Base-by-base conservation (phyloP, 805 yeast genomes). In the Helenozyma baotianmanensis region DNA sequence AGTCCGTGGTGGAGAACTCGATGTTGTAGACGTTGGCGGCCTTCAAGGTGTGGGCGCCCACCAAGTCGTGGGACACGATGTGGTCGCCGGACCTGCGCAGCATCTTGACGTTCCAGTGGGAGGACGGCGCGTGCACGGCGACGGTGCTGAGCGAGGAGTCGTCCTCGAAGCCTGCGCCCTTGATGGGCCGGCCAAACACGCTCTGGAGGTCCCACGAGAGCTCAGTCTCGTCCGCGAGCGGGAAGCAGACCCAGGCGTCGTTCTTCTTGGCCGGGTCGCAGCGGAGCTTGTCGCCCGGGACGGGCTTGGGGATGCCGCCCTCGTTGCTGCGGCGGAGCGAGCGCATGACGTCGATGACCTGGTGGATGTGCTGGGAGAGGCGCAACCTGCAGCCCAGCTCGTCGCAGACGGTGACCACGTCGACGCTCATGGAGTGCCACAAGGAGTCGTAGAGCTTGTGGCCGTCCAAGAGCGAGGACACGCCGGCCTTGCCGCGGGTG, bases 401-500 rank as follows among this genome's bases (percentile, higher is more conserved):
- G 15, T 55, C 61, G 45, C 88, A 78, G 9, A 59, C 60, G 0
- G 87, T 78, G 12, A 60, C 60, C 16, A 90, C 69, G 54, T 90
- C 97, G 28, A 92, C 76, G 2, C 96, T 74, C 87, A 92, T 81
- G 25, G 89, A 77, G 44, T 89, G 96, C 97, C 97, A 92, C 42
- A 80, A 78, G 0, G 96, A 79, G 51, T 88, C 95, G 56, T 88
- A 92, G 7, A 87, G 74, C 50, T 80, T 80, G 54, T 87, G 96
- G 13, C 98, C 97, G 48, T 88, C 95, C 15, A 92, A 64, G 25
- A 90, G 64, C 0, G 94, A 74, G 0, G 95, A 75, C 24, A 92
- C 64, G 2, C 98, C 98, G 0, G 94, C 79, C 54, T 80, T 82
- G 2, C 96, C 97, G 52, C 86, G 81, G 9, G 97, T 84, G 3